These are phyloP conservation scores for Tuber umbilicatum DNA, from an alignment of 495 filamentous ascomycete genomes.

Conservation along the genomic window DNA sequence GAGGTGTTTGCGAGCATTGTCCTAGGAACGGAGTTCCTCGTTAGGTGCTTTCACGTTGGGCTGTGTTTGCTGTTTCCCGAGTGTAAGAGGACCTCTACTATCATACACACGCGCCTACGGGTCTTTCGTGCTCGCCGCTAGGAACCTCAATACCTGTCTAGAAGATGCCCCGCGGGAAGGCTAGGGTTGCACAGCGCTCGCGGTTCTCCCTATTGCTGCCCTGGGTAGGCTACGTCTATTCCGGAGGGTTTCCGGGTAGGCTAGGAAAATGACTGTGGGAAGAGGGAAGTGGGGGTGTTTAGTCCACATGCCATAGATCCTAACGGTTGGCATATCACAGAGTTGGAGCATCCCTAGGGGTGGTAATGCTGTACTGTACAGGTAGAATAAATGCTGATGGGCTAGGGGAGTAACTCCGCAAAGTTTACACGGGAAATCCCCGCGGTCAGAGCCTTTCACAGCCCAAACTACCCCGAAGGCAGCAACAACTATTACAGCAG, in stretches of 20 bases:
- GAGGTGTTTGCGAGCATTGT: constrained; percentile 2
- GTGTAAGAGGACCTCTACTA: constrained; percentile 30
- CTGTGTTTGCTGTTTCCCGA: constrained; percentile 32
- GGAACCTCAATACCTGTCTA: constrained; percentile 33
- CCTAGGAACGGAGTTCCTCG: constrained; percentile 39
- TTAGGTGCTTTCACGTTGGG: constrained; percentile 43
- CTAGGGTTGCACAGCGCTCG: constrained; percentile 32
- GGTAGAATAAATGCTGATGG: no score
- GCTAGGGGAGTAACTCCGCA: no score
- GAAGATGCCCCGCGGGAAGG: constrained; percentile 39
- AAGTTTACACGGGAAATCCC: no score
- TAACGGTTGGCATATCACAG: no score
- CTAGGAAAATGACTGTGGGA: constrained; percentile 42
- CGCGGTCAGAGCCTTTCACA: no score
- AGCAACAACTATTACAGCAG: no score
- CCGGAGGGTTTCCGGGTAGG: constrained; percentile 42
- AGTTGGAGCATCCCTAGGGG: no score
- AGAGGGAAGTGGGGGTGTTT: constrained; percentile 21
- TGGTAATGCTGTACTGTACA: no score
- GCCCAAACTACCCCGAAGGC: no score
- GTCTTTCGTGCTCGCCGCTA: constrained; percentile 37
- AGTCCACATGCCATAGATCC: no score
- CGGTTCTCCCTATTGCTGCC: constrained; percentile 27
- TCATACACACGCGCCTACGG: constrained; percentile 37
- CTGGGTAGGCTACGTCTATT: constrained; percentile 42